phyloP scores from a whole-genome alignment of 768 basidiomycete species.

The Agrocybe praecox region DNA sequence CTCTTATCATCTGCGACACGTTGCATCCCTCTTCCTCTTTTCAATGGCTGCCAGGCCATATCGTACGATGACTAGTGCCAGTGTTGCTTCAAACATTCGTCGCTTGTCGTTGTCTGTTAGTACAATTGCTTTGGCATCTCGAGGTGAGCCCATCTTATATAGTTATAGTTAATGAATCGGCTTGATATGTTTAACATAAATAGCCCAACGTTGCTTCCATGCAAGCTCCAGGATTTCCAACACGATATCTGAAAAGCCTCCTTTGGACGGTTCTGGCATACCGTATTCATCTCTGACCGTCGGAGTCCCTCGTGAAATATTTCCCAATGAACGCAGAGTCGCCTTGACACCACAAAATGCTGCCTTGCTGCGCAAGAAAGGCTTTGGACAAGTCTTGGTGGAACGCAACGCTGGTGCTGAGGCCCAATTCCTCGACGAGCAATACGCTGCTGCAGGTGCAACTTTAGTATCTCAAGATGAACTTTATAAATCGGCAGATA shows the following conservation, averaged over 20 bases:
- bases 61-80: conserved; percentile 21
- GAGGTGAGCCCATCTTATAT: conserved; percentile 10
- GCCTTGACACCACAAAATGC: conserved; percentile 82
- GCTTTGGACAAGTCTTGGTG: conserved; percentile 72
- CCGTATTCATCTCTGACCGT: conserved; percentile 76
- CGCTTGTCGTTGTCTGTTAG: conserved; percentile 18
- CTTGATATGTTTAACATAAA: neutral
- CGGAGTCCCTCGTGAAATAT: conserved; percentile 78
- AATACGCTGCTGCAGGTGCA: conserved; percentile 79
- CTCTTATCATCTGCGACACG: conserved; percentile 13
- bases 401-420: conserved; percentile 70
- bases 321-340: conserved; percentile 78
- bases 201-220: conserved; percentile 37
- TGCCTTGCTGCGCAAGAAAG: conserved; percentile 77
- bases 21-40: conserved; percentile 5
- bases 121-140: conserved; percentile 10
- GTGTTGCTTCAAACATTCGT: conserved; percentile 23
- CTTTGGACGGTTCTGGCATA: conserved; percentile 33
- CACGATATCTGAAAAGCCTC: conserved; percentile 27
- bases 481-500: conserved; percentile 69
- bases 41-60: conserved; percentile 34
- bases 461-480: conserved; percentile 74
- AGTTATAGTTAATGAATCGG: conserved; percentile 1
- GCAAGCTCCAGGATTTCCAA: conserved; percentile 26
- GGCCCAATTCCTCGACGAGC: conserved; percentile 82